A percentile compares a stretch with the other conserved stretches of the same genome.
These are phyloP conservation scores for Hysterangium stoloniferum DNA, from an alignment of 768 basidiomycete species.

Conservation along the genomic window DNA sequence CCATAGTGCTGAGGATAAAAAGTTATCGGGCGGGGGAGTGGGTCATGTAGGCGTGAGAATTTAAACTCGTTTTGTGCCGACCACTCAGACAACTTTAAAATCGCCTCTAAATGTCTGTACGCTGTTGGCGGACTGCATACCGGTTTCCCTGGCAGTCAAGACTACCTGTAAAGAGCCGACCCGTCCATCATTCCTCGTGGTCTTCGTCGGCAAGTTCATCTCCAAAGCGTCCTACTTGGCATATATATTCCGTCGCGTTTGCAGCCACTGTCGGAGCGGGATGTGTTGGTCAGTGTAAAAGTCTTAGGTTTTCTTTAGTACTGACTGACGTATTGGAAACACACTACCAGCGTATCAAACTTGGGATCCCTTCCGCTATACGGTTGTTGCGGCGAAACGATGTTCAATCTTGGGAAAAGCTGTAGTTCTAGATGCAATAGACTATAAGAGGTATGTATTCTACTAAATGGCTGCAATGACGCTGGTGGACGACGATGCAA, in stretches of 20 bases:
- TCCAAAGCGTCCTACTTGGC: not conserved
- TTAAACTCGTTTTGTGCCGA: no score
- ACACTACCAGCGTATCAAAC: slow-evolving; percentile 49
- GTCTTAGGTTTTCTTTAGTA: not conserved
- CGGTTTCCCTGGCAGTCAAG: not conserved
- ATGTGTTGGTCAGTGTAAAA: not conserved
- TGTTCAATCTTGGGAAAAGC: slow-evolving; percentile 62
- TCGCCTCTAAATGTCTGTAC: not conserved
- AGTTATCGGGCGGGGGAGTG: not conserved
- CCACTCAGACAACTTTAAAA: no score
- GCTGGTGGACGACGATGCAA: not conserved
- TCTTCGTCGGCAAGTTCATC: not conserved
- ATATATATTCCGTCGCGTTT: not conserved
- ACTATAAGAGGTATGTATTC: slow-evolving; percentile 47
- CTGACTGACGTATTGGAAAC: not conserved
- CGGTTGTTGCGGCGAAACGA: slow-evolving; percentile 61
- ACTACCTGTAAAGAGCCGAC: slow-evolving; percentile 5
- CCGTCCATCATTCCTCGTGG: not conserved
- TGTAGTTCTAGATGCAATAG: slow-evolving; percentile 53
- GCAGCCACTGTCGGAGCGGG: not conserved
- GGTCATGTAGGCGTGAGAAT: not conserved
- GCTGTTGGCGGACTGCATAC: not conserved
- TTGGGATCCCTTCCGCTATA: slow-evolving; percentile 67
- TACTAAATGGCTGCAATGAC: not conserved
- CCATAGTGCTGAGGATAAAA: no score